Evolutionary conservation across 306 rosid genomes (phyloP).

Genomic region (Vicia faba): DNA sequence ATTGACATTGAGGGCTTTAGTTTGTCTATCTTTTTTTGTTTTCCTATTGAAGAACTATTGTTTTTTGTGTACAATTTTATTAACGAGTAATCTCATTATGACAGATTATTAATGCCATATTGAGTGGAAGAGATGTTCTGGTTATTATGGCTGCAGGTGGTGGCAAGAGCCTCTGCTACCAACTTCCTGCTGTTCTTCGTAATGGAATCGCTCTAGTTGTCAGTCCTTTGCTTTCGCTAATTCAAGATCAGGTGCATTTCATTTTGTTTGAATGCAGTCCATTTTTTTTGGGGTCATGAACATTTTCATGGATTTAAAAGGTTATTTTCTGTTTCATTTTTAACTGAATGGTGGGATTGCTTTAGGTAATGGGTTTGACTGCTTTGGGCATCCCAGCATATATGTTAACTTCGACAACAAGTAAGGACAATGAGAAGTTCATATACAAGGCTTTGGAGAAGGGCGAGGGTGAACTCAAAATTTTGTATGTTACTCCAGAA

Average conservation of each 20-base stretch:
- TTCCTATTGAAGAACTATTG: background rate
- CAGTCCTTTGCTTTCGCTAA: constrained; percentile 91
- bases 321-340: background rate
- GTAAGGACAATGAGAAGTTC: constrained; percentile 79
- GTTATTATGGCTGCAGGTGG: constrained; percentile 99
- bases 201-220: constrained; percentile 88
- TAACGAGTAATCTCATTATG: constrained; percentile 30
- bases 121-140: constrained; percentile 87
- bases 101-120: constrained; percentile 86
- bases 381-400: constrained; percentile 83
- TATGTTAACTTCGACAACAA: constrained; percentile 83
- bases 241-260: constrained; percentile 88
- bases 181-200: constrained; percentile 88
- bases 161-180: constrained; percentile 98
- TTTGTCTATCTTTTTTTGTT: background rate
- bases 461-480: constrained; percentile 83
- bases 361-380: constrained; percentile 90
- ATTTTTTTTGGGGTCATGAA: background rate
- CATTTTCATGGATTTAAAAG: constrained; percentile 21
- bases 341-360: constrained; percentile 32
- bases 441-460: constrained; percentile 86
- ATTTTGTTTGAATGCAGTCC: constrained; percentile 26
- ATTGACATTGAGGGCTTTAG: background rate
- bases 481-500: constrained; percentile 91
- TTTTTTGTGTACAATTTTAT: constrained; percentile 31